Evolutionary conservation across 2,329 filamentous ascomycete genomes (phyloP).

Genomic region (Nannizzia gypsea): DNA sequence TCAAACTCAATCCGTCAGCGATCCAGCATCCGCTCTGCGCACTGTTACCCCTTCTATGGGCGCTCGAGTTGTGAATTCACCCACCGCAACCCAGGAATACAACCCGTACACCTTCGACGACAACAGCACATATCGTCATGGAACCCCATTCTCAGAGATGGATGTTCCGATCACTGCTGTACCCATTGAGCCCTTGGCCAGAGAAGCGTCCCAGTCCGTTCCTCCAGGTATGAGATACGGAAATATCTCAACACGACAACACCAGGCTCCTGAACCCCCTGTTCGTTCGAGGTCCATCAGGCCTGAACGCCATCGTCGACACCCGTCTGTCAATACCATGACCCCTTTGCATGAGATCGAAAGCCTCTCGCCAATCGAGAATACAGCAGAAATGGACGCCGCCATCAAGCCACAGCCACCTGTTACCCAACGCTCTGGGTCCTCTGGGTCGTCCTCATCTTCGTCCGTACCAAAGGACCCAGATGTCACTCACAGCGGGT

Average conservation of each 20-base stretch:
- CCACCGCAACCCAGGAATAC: conserved; percentile 41
- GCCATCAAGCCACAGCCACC: conserved; percentile 14
- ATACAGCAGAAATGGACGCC: conserved; percentile 18
- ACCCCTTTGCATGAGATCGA: conserved; percentile 20
- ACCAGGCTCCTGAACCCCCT: conserved; percentile 29
- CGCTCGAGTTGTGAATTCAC: conserved; percentile 12
- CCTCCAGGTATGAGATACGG: conserved; percentile 86
- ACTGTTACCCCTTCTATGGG: conserved; percentile 24
- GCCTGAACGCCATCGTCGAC: conserved; percentile 23
- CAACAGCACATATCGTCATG: conserved; percentile 44
- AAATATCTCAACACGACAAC: conserved; percentile 20
- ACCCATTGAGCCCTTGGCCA: conserved; percentile 57
- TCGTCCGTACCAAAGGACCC: conserved; percentile 22
- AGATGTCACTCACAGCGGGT: conserved; percentile 62
- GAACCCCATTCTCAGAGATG: conserved; percentile 78
- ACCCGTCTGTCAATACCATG: conserved; percentile 20
- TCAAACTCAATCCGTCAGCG: conserved; percentile 19
- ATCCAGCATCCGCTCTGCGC: conserved; percentile 20
- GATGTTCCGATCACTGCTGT: conserved; percentile 73
- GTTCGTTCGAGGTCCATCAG: conserved; percentile 35
- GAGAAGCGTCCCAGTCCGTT: conserved; percentile 77
- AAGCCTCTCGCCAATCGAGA: conserved; percentile 22
- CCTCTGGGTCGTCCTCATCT: background rate
- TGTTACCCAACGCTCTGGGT: background rate
- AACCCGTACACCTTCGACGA: conserved; percentile 22